Base-by-base conservation (phyloP, 148 eudicot species). In the Nepenthes gracilis region DNA sequence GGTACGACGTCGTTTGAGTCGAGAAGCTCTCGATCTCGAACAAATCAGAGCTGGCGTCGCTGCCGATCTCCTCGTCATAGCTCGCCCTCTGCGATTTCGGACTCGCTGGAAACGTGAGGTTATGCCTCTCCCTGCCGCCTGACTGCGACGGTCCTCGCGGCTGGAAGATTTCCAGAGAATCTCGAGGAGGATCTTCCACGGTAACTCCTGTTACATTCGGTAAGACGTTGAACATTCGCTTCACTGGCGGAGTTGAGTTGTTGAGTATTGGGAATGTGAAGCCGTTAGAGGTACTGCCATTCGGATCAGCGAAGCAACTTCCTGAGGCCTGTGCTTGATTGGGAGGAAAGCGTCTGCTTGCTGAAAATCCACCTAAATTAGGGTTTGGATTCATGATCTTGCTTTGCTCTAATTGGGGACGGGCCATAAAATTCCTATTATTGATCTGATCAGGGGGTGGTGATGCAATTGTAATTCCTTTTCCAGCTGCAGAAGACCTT, bases 1-100 rank as follows among this genome's bases (percentile, higher is more conserved):
- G 81, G 36, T 67, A 74, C 10, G 68, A 49, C 1, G 86, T 66
- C 0, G 83, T 57, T 9, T 67, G 75, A 1, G 81, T 76, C 4
- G 83, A 72, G 64, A 90, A 77, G 67, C 88, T 84, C 60, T 90
- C 97, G 55, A 90, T 78, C 64, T 90, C 97, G 64, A 90, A 87
- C 53, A 90, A 67, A 43, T 90, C 97, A 0, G 97, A 90, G 72
- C 97, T 90, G 0, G 86, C 95, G 47, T 87, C 95, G 64, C 97
- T 90, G 5, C 65, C 81, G 36, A 62, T 77, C 40, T 90, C 91
- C 2, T 90, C 97, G 6, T 90, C 95, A 35, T 76, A 69, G 53
- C 77, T 74, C 1, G 67, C 54, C 2, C 80, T 65, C 15, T 81
- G 62, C 5, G 87, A 78, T 60, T 61, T 80, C 0, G 87, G 85